These are phyloP conservation scores for Exophiala phaeomuriformis DNA, from an alignment of 2,329 filamentous ascomycete species.

Conservation along the genomic window DNA sequence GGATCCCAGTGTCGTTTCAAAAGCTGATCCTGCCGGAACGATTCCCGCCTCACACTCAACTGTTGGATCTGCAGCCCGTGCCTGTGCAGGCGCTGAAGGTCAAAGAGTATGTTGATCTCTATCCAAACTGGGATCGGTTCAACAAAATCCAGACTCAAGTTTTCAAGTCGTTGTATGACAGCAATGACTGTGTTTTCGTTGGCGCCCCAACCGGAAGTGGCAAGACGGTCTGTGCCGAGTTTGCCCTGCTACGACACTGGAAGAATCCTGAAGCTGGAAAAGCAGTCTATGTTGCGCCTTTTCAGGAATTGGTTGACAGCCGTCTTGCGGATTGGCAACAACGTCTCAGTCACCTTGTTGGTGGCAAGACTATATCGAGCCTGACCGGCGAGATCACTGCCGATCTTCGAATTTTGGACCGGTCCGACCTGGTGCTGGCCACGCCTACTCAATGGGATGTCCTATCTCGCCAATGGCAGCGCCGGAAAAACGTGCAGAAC, in stretches of 20 bases:
- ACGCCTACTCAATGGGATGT: constrained; percentile 96
- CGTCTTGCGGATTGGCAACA: constrained; percentile 78
- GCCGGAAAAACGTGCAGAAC: constrained; percentile 87
- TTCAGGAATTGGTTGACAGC: constrained; percentile 83
- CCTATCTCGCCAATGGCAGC: constrained; percentile 90
- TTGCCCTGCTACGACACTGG: constrained; percentile 87
- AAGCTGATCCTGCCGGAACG: constrained; percentile 91
- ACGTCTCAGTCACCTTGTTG: constrained; percentile 62
- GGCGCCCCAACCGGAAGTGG: constrained; percentile 90
- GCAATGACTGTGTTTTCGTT: constrained; percentile 88
- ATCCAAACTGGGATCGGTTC: constrained; percentile 78
- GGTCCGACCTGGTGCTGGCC: constrained; percentile 80
- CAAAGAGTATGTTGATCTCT: constrained; percentile 72
- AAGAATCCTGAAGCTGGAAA: constrained; percentile 61
- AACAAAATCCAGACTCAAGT: constrained; percentile 97
- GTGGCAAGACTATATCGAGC: constrained; percentile 86
- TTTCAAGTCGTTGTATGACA: constrained; percentile 86
- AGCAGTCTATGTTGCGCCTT: constrained; percentile 89
- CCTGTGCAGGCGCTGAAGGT: constrained; percentile 83
- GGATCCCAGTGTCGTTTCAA: constrained; percentile 86
- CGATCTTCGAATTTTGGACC: constrained; percentile 80
- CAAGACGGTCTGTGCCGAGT: constrained; percentile 94
- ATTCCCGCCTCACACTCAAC: constrained; percentile 86
- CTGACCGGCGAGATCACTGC: constrained; percentile 86
- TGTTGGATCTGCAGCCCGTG: constrained; percentile 85